These are phyloP conservation scores for Scytalidium sp. DNA, from an alignment of 2,329 filamentous ascomycete genomes.

Conservation along the genomic window DNA sequence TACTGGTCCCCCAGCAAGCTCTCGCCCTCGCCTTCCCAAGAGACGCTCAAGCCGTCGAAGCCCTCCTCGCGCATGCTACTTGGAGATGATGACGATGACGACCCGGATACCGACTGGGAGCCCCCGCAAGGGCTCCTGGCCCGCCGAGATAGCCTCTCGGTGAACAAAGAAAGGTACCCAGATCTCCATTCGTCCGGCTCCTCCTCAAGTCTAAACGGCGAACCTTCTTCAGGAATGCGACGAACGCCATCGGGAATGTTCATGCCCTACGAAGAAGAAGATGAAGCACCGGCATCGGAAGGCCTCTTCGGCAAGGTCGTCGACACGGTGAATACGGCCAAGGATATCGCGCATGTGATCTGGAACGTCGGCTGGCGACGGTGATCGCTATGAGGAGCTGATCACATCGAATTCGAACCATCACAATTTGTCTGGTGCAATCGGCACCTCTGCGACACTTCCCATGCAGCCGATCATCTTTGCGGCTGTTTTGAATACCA, in stretches of 20 bases:
- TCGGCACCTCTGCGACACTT: neutral
- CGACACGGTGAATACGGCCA: slow-evolving; percentile 59
- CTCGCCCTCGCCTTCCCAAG: slow-evolving; percentile 72
- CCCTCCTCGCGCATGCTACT: slow-evolving; percentile 58
- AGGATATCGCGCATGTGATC: slow-evolving; percentile 68
- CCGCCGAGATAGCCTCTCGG: slow-evolving; percentile 25
- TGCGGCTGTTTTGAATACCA: neutral
- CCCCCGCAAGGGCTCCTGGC: slow-evolving; percentile 21
- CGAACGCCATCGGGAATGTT: slow-evolving; percentile 87
- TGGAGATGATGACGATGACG: slow-evolving; percentile 48
- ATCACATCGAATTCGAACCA: slow-evolving; percentile 9
- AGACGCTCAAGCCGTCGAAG: slow-evolving; percentile 69
- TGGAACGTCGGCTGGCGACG: slow-evolving; percentile 56
- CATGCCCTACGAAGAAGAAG: slow-evolving; percentile 80
- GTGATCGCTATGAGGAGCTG: slow-evolving; percentile 17
- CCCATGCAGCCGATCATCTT: too few species aligned
- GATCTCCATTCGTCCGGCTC: slow-evolving; percentile 27
- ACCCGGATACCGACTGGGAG: slow-evolving; percentile 45
- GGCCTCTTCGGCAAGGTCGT: slow-evolving; percentile 34
- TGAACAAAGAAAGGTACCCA: slow-evolving; percentile 24
- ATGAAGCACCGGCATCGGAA: slow-evolving; percentile 60
- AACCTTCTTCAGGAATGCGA: slow-evolving; percentile 59
- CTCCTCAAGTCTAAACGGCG: slow-evolving; percentile 41
- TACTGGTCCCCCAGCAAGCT: slow-evolving; percentile 35
- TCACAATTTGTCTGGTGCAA: slow-evolving; percentile 3